A percentile compares a stretch with the other conserved stretches of the same genome.
phyloP scores from a whole-genome alignment of 164 flowering plant species.

The Annona cherimola region DNA sequence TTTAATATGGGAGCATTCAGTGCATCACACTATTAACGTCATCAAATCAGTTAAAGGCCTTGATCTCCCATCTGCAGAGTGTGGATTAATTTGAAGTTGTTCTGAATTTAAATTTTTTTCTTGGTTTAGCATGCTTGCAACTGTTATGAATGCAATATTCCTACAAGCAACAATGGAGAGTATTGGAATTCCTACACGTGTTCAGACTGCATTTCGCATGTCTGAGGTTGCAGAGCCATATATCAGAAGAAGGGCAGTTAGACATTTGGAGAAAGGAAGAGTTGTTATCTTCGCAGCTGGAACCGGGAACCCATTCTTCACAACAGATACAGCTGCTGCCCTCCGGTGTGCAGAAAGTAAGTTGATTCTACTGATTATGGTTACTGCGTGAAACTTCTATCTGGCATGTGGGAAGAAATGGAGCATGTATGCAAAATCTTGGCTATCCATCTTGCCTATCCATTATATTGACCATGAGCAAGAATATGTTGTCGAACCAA shows the following conservation, averaged over 20 bases:
- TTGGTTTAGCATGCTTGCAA: slow-evolving; percentile 79
- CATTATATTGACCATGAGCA: background rate
- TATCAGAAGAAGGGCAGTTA: slow-evolving; percentile 82
- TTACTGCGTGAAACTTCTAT: background rate
- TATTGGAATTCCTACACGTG: slow-evolving; percentile 95
- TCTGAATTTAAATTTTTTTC: background rate
- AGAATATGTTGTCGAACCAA: no score
- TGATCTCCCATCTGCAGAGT: no score
- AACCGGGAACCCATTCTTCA: slow-evolving; percentile 99
- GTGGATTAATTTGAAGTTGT: no score
- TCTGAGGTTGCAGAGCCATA: slow-evolving; percentile 99
- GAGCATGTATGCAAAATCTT: background rate
- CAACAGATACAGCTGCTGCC: slow-evolving; percentile 99
- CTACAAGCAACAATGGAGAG: slow-evolving; percentile 99
- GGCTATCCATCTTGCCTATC: background rate
- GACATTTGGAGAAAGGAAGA: slow-evolving; percentile 98
- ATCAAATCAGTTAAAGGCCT: no score
- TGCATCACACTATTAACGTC: no score
- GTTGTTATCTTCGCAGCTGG: slow-evolving; percentile 99
- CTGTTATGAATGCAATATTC: slow-evolving; percentile 99
- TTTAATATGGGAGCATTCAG: no score
- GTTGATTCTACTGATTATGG: slow-evolving; percentile 15
- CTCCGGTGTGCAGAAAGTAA: slow-evolving; percentile 98
- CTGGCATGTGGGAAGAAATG: background rate
- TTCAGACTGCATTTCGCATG: slow-evolving; percentile 98